These are phyloP conservation scores for Suhomyces yuchorum DNA, from an alignment of 1,139 yeast genomes.

Conservation along the genomic window DNA sequence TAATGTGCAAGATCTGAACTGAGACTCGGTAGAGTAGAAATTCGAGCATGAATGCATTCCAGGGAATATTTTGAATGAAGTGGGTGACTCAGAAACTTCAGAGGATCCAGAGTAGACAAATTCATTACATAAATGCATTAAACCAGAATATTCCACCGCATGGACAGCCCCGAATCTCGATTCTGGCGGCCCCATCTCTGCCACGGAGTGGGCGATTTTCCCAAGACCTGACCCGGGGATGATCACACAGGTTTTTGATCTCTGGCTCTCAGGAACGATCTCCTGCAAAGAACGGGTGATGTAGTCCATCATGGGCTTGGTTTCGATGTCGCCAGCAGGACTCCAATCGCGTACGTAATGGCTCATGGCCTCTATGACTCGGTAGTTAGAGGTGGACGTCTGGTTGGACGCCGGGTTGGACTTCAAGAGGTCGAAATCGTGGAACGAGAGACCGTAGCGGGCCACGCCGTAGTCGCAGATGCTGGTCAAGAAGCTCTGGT, in stretches of 20 bases:
- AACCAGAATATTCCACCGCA: constrained; percentile 70
- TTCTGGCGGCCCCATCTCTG: constrained; percentile 30
- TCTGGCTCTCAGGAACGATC: constrained; percentile 28
- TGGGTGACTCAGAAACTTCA: constrained; percentile 67
- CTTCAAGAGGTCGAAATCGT: constrained; percentile 40
- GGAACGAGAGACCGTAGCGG: constrained; percentile 40
- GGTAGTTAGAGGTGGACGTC: constrained; percentile 44
- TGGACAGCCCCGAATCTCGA: constrained; percentile 49
- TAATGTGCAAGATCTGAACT: constrained; percentile 51
- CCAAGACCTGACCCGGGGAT: constrained; percentile 86
- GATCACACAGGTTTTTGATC: constrained; percentile 48
- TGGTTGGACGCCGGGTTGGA: constrained; percentile 15
- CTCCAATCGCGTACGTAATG: constrained; percentile 81
- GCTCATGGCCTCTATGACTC: constrained; percentile 70
- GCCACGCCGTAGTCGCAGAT: constrained; percentile 46
- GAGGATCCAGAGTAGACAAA: constrained; percentile 43
- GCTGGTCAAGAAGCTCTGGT: constrained; percentile 47
- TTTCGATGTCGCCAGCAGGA: constrained; percentile 43
- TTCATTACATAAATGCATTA: constrained; percentile 67
- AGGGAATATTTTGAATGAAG: constrained; percentile 54
- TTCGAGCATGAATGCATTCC: constrained; percentile 76
- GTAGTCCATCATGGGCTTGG: constrained; percentile 55
- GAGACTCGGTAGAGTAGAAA: constrained; percentile 53
- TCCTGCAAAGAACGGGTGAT: constrained; percentile 37
- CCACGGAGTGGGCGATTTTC: constrained; percentile 64